Percentiles rank a stretch among this genome's conserved stretches.
Conservation (phyloP, 1,139 yeast species). For the Suzukiozyma palmioleophila region DNA sequence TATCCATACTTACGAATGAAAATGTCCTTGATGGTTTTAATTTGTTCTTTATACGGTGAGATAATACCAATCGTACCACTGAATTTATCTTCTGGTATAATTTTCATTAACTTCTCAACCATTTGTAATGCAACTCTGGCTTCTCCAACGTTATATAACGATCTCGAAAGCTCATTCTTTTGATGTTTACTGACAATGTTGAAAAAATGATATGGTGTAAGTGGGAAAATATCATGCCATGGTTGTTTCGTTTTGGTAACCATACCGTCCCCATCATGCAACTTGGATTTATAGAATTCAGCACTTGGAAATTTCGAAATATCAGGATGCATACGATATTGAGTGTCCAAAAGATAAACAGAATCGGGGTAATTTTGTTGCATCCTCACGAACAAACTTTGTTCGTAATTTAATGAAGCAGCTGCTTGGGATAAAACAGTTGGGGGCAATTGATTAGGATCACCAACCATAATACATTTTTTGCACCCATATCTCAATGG, state of each 20-base stretch:
- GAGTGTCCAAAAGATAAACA: constrained; percentile 81
- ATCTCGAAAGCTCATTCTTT: constrained; percentile 57
- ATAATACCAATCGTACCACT: constrained; percentile 81
- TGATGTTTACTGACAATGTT: constrained; percentile 65
- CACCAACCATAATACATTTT: constrained; percentile 96
- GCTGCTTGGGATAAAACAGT: constrained; percentile 95
- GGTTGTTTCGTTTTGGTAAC: constrained; percentile 51
- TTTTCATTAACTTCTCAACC: constrained; percentile 49
- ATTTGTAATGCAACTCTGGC: constrained; percentile 70
- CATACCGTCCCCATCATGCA: constrained; percentile 77
- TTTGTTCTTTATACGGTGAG: constrained; percentile 93
- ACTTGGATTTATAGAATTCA: constrained; percentile 70
- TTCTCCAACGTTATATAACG: constrained; percentile 67
- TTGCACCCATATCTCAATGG: constrained; percentile 92
- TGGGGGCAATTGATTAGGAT: constrained; percentile 97
- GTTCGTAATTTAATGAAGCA: constrained; percentile 74
- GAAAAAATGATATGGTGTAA: constrained; percentile 78
- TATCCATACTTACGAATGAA: constrained; percentile 63
- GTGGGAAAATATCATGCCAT: constrained; percentile 61
- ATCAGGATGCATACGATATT: constrained; percentile 96
- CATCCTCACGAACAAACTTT: constrained; percentile 92
- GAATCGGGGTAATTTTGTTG: constrained; percentile 59
- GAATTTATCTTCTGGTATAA: constrained; percentile 52
- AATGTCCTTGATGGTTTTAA: constrained; percentile 49
- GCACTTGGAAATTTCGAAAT: constrained; percentile 83